Base-by-base conservation (phyloP, 169 alveolate species). In the Theileria luwenshuni region DNA sequence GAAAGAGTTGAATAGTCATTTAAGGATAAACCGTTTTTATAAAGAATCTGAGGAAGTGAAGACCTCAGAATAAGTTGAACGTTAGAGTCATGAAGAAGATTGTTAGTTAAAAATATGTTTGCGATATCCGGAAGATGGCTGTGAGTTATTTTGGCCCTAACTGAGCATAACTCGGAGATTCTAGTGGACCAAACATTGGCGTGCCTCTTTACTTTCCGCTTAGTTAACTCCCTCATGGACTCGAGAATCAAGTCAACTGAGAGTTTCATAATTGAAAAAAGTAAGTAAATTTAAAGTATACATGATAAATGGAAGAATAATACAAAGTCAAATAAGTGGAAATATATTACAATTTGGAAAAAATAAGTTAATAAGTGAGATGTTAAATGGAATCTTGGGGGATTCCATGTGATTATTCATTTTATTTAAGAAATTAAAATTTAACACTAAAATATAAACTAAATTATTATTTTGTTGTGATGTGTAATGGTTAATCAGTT, bases 181-280 rank as follows among this genome's bases (percentile, higher is more conserved):
- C 69, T n/a, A 19, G 76, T 25, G 19, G 48, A 41, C 87, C 81
- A 79, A 0, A 79, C 52, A 33, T 49, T 69, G 17, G 87, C 81
- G 13, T 74, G 58, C 8, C 87, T 74, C 67, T 79, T 79, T 10
- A 79, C 75, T 69, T 70, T 79, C 73, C 83, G 13, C 45, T 79
- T 79, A 2, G 87, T 56, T 3, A 79, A 52, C 35, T 79, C 87
- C 10, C 58, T 65, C 5, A 79, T 58, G 41, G 87, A 79, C 28
- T 54, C 33, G 13, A 77, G 33, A 30, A 77, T 35, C 21, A 74
- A 48, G 5, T 77, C 80, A 23, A 77, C 5, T 27, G 45, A 27
- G 7, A 48, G 33, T n/a, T 21, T 56, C 65, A 62, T 62, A n/a
- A n/a, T n/a, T n/a, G n/a, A n/a, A n/a, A n/a, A n/a, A n/a, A n/a